phyloP scores from a whole-genome alignment of 805 yeast species.

The Starmera dryadoides region DNA sequence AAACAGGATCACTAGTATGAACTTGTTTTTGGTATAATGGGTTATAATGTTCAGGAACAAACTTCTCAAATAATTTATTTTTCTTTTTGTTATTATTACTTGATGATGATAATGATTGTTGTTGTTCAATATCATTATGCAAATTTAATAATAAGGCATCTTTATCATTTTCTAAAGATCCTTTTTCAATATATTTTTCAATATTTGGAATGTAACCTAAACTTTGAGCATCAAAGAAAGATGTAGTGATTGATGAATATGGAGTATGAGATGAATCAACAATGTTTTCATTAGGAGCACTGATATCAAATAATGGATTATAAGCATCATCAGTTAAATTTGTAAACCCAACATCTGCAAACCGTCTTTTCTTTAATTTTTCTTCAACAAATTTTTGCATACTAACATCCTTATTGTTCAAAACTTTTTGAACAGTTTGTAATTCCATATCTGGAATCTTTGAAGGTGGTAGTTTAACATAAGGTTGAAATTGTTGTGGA shows the following conservation, averaged over 20 bases:
- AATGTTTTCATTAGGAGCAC: slow-evolving; percentile 39
- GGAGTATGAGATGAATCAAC: slow-evolving; percentile 63
- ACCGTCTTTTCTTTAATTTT: slow-evolving; percentile 63
- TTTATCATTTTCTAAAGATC: slow-evolving; percentile 19
- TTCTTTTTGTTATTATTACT: slow-evolving; percentile 17
- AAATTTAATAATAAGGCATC: slow-evolving; percentile 20
- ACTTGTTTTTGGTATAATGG: slow-evolving; percentile 27
- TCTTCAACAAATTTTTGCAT: slow-evolving; percentile 82
- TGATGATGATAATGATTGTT: too few species aligned
- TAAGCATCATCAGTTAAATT: slow-evolving; percentile 84
- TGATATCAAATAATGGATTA: slow-evolving; percentile 71
- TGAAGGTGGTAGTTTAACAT: slow-evolving; percentile 82
- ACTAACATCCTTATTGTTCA: slow-evolving; percentile 68
- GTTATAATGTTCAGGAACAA: slow-evolving; percentile 25
- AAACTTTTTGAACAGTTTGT: slow-evolving; percentile 69
- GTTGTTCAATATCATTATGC: too few species aligned
- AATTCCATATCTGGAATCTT: slow-evolving; percentile 90
- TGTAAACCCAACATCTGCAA: slow-evolving; percentile 62
- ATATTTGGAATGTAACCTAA: slow-evolving; percentile 36
- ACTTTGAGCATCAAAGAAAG: slow-evolving; percentile 57
- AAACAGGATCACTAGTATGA: slow-evolving; percentile 33
- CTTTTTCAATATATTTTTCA: slow-evolving; percentile 17
- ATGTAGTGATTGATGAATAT: slow-evolving; percentile 70
- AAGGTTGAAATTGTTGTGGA: slow-evolving; percentile 48
- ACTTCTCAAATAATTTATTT: slow-evolving; percentile 14